A percentile compares a stretch with the other conserved stretches of the same genome.
Evolutionary conservation across 2,329 filamentous ascomycete genomes (phyloP).

Genomic region (Botrytis paeoniae): DNA sequence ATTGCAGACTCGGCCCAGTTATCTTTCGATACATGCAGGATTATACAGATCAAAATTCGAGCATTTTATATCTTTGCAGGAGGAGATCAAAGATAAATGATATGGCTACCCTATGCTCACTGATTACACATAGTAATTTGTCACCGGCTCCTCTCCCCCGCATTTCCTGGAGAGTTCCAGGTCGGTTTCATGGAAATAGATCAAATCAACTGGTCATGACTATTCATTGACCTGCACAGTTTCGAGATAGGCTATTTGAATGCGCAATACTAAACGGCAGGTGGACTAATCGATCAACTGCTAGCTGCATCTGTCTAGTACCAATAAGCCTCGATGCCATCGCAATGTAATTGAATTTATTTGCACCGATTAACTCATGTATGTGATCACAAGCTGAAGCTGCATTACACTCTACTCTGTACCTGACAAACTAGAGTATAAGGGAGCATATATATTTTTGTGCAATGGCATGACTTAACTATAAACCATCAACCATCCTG

Average conservation of each 20-base stretch:
- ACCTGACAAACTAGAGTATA: not conserved
- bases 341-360: not conserved
- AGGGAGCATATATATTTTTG: not conserved
- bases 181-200: not conserved
- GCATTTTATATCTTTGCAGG: not conserved
- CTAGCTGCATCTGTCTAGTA: not conserved
- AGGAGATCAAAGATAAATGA: not conserved
- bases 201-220: not conserved
- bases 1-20: not conserved
- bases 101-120: not conserved
- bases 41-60: not conserved
- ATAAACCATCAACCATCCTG: not conserved
- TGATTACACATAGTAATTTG: conserved; percentile 1
- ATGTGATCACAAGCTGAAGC: not conserved
- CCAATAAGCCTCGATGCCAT: not conserved
- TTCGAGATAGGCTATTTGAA: not conserved
- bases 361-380: too few species aligned
- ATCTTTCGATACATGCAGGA: not conserved
- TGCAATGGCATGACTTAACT: not conserved
- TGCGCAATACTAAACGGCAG: not conserved
- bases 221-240: not conserved
- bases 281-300: not conserved
- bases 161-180: not conserved
- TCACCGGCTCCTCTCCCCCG: not conserved
- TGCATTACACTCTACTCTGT: not conserved